These are phyloP conservation scores for Pichia sp. DNA, from an alignment of 1,139 yeast species.

Conservation along the genomic window DNA sequence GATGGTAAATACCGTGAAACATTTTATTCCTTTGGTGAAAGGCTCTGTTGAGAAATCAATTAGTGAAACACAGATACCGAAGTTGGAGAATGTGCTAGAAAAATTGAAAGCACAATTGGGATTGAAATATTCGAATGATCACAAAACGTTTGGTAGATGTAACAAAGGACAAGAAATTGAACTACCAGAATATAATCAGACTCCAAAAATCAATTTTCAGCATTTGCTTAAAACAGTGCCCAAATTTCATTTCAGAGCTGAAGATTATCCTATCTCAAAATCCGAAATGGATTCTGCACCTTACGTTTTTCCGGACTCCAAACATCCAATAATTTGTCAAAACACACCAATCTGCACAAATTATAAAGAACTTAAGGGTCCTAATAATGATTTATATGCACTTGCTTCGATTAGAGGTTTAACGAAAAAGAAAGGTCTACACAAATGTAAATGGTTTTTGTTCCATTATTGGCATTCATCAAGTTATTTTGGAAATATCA, in stretches of 20 bases:
- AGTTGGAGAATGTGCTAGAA: background rate
- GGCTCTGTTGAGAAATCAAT: background rate
- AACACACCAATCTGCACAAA: slow-evolving; percentile 15
- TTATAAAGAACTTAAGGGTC: slow-evolving; percentile 22
- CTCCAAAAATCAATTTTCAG: too few species aligned
- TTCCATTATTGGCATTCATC: slow-evolving; percentile 39
- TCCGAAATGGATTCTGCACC: slow-evolving; percentile 17
- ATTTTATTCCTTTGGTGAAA: background rate
- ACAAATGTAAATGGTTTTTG: slow-evolving; percentile 30
- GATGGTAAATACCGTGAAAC: background rate
- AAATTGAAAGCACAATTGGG: background rate
- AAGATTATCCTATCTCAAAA: slow-evolving; percentile 12
- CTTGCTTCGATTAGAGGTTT: slow-evolving; percentile 11
- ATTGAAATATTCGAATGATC: background rate
- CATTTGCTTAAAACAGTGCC: background rate
- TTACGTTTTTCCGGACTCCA: slow-evolving; percentile 14
- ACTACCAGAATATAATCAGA: too few species aligned
- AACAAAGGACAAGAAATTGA: too few species aligned
- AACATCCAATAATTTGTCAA: slow-evolving; percentile 9
- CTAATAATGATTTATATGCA: slow-evolving; percentile 19
- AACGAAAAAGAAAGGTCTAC: slow-evolving; percentile 13
- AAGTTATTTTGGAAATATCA: slow-evolving; percentile 38
- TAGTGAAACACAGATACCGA: too few species aligned
- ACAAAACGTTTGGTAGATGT: too few species aligned
- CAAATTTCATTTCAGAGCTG: slow-evolving; percentile 15